A percentile compares a stretch with the other conserved stretches of the same genome.
Conservation (phyloP, 2,329 filamentous ascomycete species). For the Stagonosporopsis chrysanthemi region DNA sequence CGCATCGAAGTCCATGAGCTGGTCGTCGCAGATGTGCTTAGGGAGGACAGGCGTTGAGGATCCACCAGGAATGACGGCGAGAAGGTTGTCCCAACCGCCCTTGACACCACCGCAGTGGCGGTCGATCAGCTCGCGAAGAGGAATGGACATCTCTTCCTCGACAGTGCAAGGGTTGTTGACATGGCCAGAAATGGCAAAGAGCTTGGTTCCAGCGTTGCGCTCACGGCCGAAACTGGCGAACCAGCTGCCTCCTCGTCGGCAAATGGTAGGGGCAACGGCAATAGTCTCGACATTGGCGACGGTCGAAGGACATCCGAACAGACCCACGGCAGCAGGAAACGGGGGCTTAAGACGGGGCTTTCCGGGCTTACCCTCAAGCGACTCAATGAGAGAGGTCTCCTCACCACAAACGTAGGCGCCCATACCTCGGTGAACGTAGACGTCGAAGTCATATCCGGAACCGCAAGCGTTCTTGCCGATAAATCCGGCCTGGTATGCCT, state of each 20-base stretch:
- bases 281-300: conserved; percentile 98
- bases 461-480: conserved; percentile 99
- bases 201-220: conserved; percentile 95
- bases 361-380: conserved; percentile 96
- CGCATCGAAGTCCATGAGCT: conserved; percentile 98
- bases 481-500: conserved; percentile 91
- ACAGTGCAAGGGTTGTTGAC: conserved; percentile 99
- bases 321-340: conserved; percentile 94
- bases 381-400: conserved; percentile 98
- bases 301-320: conserved; percentile 97
- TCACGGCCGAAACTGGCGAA: conserved; percentile 94
- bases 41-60: conserved; percentile 96
- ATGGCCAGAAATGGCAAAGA: conserved; percentile 97
- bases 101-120: conserved; percentile 97
- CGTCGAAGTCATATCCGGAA: conserved; percentile 96
- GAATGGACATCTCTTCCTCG: conserved; percentile 99
- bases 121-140: conserved; percentile 93
- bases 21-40: conserved; percentile 87
- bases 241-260: conserved; percentile 89
- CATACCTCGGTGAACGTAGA: conserved; percentile 95
- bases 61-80: conserved; percentile 93
- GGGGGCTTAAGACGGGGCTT: conserved; percentile 99
- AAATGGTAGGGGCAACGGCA: conserved; percentile 94
- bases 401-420: conserved; percentile 98
- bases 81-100: conserved; percentile 97